A percentile compares a stretch with the other conserved stretches of the same genome.
Conservation (phyloP, 2,329 filamentous ascomycete species). For the Monilinia aucupariae region DNA sequence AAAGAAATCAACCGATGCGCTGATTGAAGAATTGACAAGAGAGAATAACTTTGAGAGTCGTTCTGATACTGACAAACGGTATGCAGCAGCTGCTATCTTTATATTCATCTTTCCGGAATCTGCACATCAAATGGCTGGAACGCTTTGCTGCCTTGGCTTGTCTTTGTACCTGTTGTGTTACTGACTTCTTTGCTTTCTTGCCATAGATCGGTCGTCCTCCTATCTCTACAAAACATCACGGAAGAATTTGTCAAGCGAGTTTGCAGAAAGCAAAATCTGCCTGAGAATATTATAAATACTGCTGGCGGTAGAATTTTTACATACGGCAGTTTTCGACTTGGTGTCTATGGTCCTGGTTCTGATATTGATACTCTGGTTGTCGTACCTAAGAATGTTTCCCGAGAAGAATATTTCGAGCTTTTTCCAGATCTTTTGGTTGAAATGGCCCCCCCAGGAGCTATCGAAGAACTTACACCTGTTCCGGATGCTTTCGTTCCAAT, state of each 20-base stretch:
- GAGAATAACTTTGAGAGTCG: constrained; percentile 89
- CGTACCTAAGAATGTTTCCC: constrained; percentile 79
- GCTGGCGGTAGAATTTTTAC: constrained; percentile 92
- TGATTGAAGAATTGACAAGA: constrained; percentile 77
- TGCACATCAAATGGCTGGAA: background rate
- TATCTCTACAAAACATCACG: constrained; percentile 71
- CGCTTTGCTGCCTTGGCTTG: background rate
- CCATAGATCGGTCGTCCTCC: constrained; percentile 59
- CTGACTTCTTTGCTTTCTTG: constrained; percentile 1
- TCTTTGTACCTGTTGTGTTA: constrained; percentile 2
- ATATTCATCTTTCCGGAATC: background rate
- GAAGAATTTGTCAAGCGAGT: constrained; percentile 84
- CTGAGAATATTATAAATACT: constrained; percentile 71
- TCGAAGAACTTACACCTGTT: constrained; percentile 79
- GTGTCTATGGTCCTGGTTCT: constrained; percentile 89
- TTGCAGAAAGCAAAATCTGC: constrained; percentile 50
- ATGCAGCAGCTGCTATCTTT: constrained; percentile 24
- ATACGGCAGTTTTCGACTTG: constrained; percentile 90
- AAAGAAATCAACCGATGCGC: constrained; percentile 66
- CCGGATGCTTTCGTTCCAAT: constrained; percentile 92
- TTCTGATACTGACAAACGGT: constrained; percentile 80
- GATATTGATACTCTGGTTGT: constrained; percentile 97
- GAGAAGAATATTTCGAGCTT: constrained; percentile 85
- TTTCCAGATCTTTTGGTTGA: constrained; percentile 76
- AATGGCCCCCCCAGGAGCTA: constrained; percentile 71